Conservation (phyloP, 2,329 filamentous ascomycete species). For the Plenodomus tracheiphilus region DNA sequence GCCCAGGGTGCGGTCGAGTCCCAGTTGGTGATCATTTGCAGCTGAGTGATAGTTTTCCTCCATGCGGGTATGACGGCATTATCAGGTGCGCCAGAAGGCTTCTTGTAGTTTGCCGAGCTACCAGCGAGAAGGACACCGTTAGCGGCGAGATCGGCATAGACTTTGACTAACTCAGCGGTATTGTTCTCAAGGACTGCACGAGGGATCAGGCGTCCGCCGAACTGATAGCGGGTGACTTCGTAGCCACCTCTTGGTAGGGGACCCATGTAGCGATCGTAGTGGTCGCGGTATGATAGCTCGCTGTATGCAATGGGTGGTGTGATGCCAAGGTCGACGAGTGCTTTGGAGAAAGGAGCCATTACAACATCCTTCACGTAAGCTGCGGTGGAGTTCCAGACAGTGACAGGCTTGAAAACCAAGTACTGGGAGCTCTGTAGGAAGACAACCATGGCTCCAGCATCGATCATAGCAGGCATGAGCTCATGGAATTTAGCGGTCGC, state of each 20-base stretch:
- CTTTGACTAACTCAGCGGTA: constrained; percentile 15
- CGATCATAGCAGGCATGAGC: constrained; percentile 22
- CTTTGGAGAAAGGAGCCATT: constrained; percentile 25
- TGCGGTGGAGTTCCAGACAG: constrained; percentile 8
- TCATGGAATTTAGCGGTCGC: constrained; percentile 15
- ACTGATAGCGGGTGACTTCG: constrained; percentile 23
- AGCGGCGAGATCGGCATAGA: constrained; percentile 13
- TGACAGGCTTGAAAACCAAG: constrained; percentile 8
- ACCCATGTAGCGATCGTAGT: constrained; percentile 29
- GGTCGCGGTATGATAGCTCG: constrained; percentile 26
- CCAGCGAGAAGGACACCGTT: constrained; percentile 21
- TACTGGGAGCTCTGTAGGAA: constrained; percentile 16
- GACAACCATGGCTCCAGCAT: constrained; percentile 24
- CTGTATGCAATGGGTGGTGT: constrained; percentile 23
- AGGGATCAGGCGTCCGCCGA: constrained; percentile 24
- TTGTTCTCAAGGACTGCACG: constrained; percentile 20
- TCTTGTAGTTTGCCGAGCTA: constrained; percentile 19
- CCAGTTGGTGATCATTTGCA: constrained; percentile 25
- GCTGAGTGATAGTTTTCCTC: constrained; percentile 22
- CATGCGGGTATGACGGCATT: constrained; percentile 31
- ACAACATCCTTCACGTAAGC: constrained; percentile 21
- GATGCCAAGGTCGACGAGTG: constrained; percentile 21
- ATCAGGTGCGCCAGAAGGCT: constrained; percentile 12
- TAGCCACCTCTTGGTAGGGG: constrained; percentile 27
- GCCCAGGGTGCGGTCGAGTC: constrained; percentile 17